Conservation (phyloP, 352 stramenopile genomes). For the Phytophthora quininea region DNA sequence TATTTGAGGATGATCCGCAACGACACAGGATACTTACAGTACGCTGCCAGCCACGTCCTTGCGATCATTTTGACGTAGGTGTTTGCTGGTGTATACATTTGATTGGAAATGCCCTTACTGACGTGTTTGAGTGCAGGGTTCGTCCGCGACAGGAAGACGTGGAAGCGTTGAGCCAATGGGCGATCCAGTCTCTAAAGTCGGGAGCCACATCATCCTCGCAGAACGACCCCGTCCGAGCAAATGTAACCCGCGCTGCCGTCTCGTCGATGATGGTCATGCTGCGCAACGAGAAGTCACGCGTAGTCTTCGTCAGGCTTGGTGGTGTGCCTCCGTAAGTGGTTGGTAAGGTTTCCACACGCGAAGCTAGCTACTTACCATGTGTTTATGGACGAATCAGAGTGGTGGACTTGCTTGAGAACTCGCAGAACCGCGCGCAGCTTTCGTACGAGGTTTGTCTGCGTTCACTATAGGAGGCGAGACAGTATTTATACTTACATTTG, state of each 20-base stretch:
- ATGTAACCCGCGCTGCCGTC: constrained; percentile 86
- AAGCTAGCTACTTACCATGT: not conserved
- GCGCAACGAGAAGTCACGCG: constrained; percentile 85
- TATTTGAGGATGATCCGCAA: constrained; percentile 87
- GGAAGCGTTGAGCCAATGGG: constrained; percentile 79
- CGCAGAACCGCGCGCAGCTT: constrained; percentile 91
- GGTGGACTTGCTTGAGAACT: constrained; percentile 78
- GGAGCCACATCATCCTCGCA: constrained; percentile 49
- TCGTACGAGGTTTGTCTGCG: constrained; percentile 87
- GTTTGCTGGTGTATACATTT: not conserved
- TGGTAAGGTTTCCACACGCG: not conserved
- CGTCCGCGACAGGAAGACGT: constrained; percentile 81
- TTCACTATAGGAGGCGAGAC: not conserved
- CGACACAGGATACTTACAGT: constrained; percentile 87
- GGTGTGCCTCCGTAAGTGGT: constrained; percentile 89
- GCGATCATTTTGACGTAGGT: constrained; percentile 86
- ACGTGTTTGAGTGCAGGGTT: constrained; percentile 43
- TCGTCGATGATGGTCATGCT: constrained; percentile 93
- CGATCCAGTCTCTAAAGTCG: constrained; percentile 76
- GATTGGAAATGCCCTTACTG: not conserved
- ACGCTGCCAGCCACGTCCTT: constrained; percentile 77
- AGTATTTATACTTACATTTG: not conserved
- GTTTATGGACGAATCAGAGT: constrained; percentile 36
- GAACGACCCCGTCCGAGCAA: constrained; percentile 73
- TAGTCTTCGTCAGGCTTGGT: constrained; percentile 90